phyloP scores from a whole-genome alignment of 2,329 filamentous ascomycete genomes.

The Hypoxylon sp. region DNA sequence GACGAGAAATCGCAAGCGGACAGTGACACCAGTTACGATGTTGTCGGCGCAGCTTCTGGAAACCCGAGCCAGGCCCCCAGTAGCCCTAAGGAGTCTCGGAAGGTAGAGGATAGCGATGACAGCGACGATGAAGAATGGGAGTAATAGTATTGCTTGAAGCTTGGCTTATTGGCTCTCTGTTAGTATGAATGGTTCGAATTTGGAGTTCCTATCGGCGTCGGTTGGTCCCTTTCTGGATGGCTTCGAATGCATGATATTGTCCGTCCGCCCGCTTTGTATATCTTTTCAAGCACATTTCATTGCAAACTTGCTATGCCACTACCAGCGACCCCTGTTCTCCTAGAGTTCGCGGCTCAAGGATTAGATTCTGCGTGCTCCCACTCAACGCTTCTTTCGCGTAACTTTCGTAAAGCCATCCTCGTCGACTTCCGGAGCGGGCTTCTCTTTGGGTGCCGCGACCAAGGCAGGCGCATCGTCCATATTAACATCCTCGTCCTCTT shows the following conservation, averaged over 20 bases:
- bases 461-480: conserved; percentile 79
- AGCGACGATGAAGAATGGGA: conserved; percentile 54
- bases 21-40: conserved; percentile 95
- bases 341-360: conserved; percentile 26
- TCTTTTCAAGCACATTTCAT: conserved; percentile 44
- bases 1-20: conserved; percentile 92
- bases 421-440: conserved; percentile 78
- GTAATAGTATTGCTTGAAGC: conserved; percentile 38
- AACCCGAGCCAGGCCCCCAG: conserved; percentile 82
- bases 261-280: conserved; percentile 45
- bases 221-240: conserved; percentile 41
- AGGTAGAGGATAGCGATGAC: conserved; percentile 69
- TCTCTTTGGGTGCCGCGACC: conserved; percentile 72
- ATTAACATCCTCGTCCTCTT: conserved; percentile 71
- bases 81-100: conserved; percentile 71
- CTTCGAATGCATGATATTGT: conserved; percentile 42
- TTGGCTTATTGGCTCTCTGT: conserved; percentile 33
- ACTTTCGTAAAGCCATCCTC: conserved; percentile 87
- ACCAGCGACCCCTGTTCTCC: conserved; percentile 16
- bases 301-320: conserved; percentile 35
- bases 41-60: conserved; percentile 84
- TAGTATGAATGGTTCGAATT: conserved; percentile 27
- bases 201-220: conserved; percentile 43
- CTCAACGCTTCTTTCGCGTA: conserved; percentile 73
- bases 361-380: conserved; percentile 21